Evolutionary conservation across 768 basidiomycete genomes (phyloP), one percentile per base, ranked within the genome.

Genomic region (Tricholoma hemisulphureum): DNA sequence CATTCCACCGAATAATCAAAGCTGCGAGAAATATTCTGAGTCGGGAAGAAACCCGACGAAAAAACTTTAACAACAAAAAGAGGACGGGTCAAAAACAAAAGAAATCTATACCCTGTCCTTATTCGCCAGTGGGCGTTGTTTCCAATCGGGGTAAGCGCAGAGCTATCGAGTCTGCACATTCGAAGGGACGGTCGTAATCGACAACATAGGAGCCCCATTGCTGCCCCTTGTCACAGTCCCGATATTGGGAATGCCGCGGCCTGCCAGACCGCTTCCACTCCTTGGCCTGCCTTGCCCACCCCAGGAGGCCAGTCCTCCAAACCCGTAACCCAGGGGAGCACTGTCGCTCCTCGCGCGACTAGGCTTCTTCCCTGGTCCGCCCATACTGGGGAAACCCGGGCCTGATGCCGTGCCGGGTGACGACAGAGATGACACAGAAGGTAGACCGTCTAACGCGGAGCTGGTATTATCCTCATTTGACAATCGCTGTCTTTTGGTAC

Each of bases 291-390:
- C 78, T 50, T 65, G 65, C 55, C 65, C 64, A 37, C 66, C 65
- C 31, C 76, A 70, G 61, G 23, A 16, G 20, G 50, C 32, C 55
- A 65, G 58, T 43, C 61, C 65, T 53, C 64, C 73, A 46, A 70
- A 63, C 48, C 69, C 80, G 65, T 85, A 85, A 41, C 86, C 86
- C 31, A 89, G 70, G 35, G 87, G 87, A 16, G 87, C 83, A 29
- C 82, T 84, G 64, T 89, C 87, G 64, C 86, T 87, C 64, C 87
- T 71, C 29, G 86, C 86, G n/a, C 87, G 77, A 52, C 79, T 76
- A 49, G 75, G 66, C 67, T 77, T 79, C 70, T 79, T 79, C 58
- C 73, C 58, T 31, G 48, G 37, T 20, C 52, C 65, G 16, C 66
- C 37, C 21, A 67, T 58, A 3, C 53, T 64, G 24, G 60, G 65